A percentile compares a stretch with the other conserved stretches of the same genome.
These are phyloP conservation scores for Rhizopus sp. DNA, from an alignment of 371 early-diverging fungal genomes.

Conservation along the genomic window DNA sequence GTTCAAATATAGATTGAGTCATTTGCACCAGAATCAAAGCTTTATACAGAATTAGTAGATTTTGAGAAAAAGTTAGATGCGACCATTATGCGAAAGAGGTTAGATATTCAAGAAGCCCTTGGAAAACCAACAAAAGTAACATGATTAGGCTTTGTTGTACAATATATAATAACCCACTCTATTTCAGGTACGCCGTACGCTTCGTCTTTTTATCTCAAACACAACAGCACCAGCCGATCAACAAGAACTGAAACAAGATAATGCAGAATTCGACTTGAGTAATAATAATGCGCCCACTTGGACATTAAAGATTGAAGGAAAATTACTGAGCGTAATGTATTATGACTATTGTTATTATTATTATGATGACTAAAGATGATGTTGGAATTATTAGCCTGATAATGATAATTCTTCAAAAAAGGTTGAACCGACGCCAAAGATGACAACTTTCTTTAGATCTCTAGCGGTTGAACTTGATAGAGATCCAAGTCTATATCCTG, in stretches of 20 bases:
- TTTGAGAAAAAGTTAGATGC: slow-evolving; percentile 90
- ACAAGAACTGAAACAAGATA: slow-evolving; percentile 34
- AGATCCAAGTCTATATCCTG: slow-evolving; percentile 72
- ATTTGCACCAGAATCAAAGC: slow-evolving; percentile 88
- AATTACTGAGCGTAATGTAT: slow-evolving; percentile 69
- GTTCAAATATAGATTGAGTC: slow-evolving; percentile 69
- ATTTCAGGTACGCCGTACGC: slow-evolving; percentile 70
- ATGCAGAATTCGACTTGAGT: slow-evolving; percentile 54
- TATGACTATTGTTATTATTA: neutral
- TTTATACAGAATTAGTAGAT: slow-evolving; percentile 83
- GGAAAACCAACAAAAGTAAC: slow-evolving; percentile 72
- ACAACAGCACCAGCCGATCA: slow-evolving; percentile 68
- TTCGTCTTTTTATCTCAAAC: slow-evolving; percentile 92
- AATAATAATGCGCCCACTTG: slow-evolving; percentile 76
- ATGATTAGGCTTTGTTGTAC: neutral
- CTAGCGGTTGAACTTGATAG: slow-evolving; percentile 85
- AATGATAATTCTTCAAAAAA: slow-evolving; percentile 33
- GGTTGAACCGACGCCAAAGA: slow-evolving; percentile 70
- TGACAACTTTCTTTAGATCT: slow-evolving; percentile 81
- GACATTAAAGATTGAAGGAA: slow-evolving; percentile 92
- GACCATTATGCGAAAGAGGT: slow-evolving; percentile 82
- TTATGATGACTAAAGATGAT: neutral
- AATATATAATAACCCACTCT: neutral
- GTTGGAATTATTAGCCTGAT: neutral
- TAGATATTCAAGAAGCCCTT: slow-evolving; percentile 88